A percentile compares a stretch with the other conserved stretches of the same genome.
These are phyloP conservation scores for Rhizopogon parksii DNA, from an alignment of 1,284 basidiomycete species.

Conservation along the genomic window DNA sequence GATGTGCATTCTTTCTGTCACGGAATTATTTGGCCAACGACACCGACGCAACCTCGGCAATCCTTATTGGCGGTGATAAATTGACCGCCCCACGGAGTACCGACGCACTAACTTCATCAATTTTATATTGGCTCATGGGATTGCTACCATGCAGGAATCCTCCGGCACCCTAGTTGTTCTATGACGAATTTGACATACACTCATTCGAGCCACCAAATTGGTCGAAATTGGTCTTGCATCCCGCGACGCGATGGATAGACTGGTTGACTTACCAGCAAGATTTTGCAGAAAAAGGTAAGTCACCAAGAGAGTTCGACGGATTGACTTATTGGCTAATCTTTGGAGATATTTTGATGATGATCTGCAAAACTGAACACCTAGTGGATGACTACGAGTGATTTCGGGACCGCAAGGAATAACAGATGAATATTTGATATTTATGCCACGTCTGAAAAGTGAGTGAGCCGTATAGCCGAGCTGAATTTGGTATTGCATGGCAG, in stretches of 20 bases:
- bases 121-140: too few species aligned
- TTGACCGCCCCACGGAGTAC: too few species aligned
- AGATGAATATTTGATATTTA: not conserved
- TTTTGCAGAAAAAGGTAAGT: too few species aligned
- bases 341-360: not conserved
- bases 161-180: too few species aligned
- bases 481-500: not conserved
- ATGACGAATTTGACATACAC: not conserved
- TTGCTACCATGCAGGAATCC: too few species aligned
- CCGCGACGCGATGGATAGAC: too few species aligned
- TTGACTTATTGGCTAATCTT: not conserved
- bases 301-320: too few species aligned
- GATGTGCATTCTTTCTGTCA: not conserved
- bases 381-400: too few species aligned
- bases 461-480: not conserved
- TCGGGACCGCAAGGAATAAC: not conserved
- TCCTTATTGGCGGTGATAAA: too few species aligned
- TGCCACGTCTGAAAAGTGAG: not conserved
- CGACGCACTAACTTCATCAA: too few species aligned
- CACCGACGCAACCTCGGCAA: not conserved
- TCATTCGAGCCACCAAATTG: not conserved
- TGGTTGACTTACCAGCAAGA: not conserved
- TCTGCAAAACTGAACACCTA: too few species aligned
- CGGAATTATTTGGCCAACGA: not conserved
- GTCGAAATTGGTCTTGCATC: not conserved